Percentiles rank a stretch among this genome's conserved stretches.
Conservation (phyloP, 345 rosid species). For the Arabidopsis arenosa region DNA sequence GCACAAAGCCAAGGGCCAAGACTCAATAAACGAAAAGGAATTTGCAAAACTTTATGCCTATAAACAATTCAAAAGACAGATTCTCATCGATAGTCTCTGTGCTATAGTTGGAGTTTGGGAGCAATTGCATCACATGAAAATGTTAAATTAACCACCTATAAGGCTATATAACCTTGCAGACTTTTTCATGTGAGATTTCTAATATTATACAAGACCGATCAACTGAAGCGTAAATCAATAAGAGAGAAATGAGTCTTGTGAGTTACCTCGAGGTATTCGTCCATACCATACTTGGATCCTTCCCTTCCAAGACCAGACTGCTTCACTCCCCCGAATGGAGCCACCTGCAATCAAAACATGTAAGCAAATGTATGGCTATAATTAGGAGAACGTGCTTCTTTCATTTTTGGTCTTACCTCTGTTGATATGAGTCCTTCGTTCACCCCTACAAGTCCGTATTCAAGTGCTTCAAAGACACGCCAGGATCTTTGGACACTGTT, state of each 20-base stretch:
- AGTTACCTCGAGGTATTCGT: constrained; percentile 85
- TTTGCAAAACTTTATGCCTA: constrained; percentile 7
- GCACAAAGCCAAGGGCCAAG: constrained; percentile 40
- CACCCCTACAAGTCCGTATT: constrained; percentile 87
- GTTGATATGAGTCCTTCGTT: constrained; percentile 95
- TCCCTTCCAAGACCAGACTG: constrained; percentile 98
- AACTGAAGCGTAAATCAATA: not conserved
- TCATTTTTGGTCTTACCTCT: constrained; percentile 58
- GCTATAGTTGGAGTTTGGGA: not conserved
- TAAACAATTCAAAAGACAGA: constrained; percentile 17
- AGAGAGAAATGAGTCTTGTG: constrained; percentile 35
- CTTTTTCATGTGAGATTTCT: constrained; percentile 26
- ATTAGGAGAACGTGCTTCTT: constrained; percentile 16
- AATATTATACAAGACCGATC: constrained; percentile 11
- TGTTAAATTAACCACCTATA: constrained; percentile 8
- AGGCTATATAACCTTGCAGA: constrained; percentile 5
- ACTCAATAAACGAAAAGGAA: not conserved
- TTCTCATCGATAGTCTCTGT: constrained; percentile 4
- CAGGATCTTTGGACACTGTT: constrained; percentile 83
- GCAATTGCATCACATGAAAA: constrained; percentile 12
- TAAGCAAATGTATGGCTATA: constrained; percentile 11
- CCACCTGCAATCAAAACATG: constrained; percentile 61
- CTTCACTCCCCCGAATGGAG: constrained; percentile 97
- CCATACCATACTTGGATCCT: constrained; percentile 98
- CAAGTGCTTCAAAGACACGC: constrained; percentile 95